Conservation (phyloP, 805 yeast genomes). For the Vanderwaltozyma polyspora region DNA sequence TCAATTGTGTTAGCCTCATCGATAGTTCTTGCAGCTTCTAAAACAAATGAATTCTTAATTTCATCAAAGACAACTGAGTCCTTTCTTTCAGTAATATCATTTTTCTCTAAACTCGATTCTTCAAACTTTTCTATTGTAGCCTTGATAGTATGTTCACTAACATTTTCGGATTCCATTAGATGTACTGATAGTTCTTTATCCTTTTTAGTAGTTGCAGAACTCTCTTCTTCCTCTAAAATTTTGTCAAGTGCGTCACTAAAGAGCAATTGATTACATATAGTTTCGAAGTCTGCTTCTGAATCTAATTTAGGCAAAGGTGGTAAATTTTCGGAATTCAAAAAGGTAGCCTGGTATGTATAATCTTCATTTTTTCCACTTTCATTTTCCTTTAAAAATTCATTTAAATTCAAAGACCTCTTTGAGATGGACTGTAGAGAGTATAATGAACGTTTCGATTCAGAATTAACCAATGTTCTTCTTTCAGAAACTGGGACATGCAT, state of each 20-base stretch:
- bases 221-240: slow-evolving; percentile 14
- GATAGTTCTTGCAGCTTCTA: neutral
- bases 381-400: slow-evolving; percentile 17
- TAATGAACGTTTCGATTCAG: slow-evolving; percentile 24
- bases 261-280: slow-evolving; percentile 23
- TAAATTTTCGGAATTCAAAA: slow-evolving; percentile 1
- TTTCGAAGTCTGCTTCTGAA: slow-evolving; percentile 21
- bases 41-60: neutral
- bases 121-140: no score
- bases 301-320: slow-evolving; percentile 15
- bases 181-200: no score
- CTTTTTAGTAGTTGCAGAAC: no score
- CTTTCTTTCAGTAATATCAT: no score
- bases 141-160: no score
- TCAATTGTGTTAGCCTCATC: no score
- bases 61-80: no score
- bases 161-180: no score
- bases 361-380: no score
- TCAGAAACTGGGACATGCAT: slow-evolving; percentile 3
- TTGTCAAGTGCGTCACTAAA: slow-evolving; percentile 20
- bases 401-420: slow-evolving; percentile 25
- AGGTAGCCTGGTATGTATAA: neutral
- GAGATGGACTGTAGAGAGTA: slow-evolving; percentile 27
- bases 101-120: no score
- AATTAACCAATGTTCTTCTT: slow-evolving; percentile 18